Conservation (phyloP, 345 rosid genomes). For the Moricandia arvensis region DNA sequence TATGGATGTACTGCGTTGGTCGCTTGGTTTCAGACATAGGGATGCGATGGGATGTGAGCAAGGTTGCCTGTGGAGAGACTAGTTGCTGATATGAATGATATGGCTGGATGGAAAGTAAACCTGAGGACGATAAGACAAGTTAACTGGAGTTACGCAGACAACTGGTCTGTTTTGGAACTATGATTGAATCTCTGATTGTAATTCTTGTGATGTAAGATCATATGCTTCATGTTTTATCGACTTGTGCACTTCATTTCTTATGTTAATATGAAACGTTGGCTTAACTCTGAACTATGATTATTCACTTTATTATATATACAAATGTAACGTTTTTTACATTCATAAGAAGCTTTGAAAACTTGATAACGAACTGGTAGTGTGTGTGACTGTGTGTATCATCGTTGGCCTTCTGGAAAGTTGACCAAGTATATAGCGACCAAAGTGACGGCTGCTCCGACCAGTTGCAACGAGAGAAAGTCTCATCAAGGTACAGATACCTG, state of each 20-base stretch:
- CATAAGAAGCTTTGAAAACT: slow-evolving; percentile 1
- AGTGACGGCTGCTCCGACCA: slow-evolving; percentile 71
- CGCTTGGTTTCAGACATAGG: slow-evolving; percentile 67
- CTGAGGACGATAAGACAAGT: slow-evolving; percentile 4
- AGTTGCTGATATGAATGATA: slow-evolving; percentile 32
- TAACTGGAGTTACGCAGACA: background rate
- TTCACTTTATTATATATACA: slow-evolving; percentile 29
- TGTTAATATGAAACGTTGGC: slow-evolving; percentile 8
- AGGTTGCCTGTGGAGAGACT: slow-evolving; percentile 41
- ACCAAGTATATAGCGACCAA: slow-evolving; percentile 83
- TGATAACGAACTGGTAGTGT: background rate
- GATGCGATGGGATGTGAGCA: slow-evolving; percentile 58
- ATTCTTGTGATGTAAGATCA: slow-evolving; percentile 4
- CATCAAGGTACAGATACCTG: slow-evolving; percentile 80
- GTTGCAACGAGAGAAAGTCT: slow-evolving; percentile 74
- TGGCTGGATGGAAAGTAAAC: slow-evolving; percentile 14
- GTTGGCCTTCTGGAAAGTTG: slow-evolving; percentile 45
- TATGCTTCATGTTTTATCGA: slow-evolving; percentile 5
- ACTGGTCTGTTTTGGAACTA: background rate
- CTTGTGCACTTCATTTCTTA: slow-evolving; percentile 5
- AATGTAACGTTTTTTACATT: slow-evolving; percentile 11
- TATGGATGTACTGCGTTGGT: slow-evolving; percentile 34
- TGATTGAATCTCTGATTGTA: slow-evolving; percentile 18
- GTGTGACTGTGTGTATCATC: slow-evolving; percentile 30
- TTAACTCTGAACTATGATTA: slow-evolving; percentile 12